phyloP scores from a whole-genome alignment of 2,329 filamentous ascomycete species.

The Xylaria multiplex region DNA sequence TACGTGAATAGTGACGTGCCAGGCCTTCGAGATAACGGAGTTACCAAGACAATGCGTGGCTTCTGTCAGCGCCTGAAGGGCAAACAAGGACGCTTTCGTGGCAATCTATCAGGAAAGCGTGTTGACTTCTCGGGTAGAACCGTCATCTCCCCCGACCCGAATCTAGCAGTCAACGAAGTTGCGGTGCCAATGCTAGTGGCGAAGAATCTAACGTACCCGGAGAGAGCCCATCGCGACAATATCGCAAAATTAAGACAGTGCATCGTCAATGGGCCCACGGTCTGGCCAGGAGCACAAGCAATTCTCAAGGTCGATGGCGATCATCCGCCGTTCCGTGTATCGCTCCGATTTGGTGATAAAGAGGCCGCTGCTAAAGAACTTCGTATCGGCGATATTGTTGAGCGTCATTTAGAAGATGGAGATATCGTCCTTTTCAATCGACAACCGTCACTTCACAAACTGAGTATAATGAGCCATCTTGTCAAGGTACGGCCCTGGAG shows the following conservation, averaged over 20 bases:
- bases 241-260: constrained; percentile 81
- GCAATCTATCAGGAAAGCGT: constrained; percentile 96
- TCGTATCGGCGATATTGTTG: constrained; percentile 85
- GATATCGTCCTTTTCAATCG: constrained; percentile 98
- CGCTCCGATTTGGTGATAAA: constrained; percentile 78
- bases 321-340: constrained; percentile 68
- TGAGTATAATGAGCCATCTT: constrained; percentile 96
- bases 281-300: constrained; percentile 89
- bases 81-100: constrained; percentile 96
- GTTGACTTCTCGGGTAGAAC: constrained; percentile 98
- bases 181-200: constrained; percentile 92
- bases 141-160: constrained; percentile 97
- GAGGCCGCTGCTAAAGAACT: constrained; percentile 78
- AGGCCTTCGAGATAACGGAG: constrained; percentile 86
- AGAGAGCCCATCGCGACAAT: constrained; percentile 86
- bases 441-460: constrained; percentile 96
- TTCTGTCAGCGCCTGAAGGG: constrained; percentile 97
- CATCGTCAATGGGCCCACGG: constrained; percentile 77
- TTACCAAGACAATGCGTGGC: constrained; percentile 88
- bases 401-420: constrained; percentile 92
- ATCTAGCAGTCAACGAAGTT: constrained; percentile 91
- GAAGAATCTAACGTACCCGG: constrained; percentile 94
- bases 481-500: constrained; percentile 94
- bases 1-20: constrained; percentile 98
- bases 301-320: constrained; percentile 75